Evolutionary conservation across 2,329 filamentous ascomycete genomes (phyloP).

Genomic region (Pyrenochaeta sp.): DNA sequence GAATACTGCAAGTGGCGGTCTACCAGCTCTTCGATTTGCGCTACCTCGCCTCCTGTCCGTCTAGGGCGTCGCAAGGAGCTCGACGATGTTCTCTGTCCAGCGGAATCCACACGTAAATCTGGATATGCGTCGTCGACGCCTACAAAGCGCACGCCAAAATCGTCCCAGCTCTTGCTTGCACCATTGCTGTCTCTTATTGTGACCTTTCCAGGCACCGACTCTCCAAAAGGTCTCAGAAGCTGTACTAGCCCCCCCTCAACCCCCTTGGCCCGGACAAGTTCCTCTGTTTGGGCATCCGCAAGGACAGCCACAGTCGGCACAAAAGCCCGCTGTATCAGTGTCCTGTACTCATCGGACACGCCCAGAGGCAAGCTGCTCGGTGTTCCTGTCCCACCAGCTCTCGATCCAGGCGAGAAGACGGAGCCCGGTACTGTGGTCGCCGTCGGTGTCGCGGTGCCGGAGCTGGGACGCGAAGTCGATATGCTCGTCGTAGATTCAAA

Average conservation of each 20-base stretch:
- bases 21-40: conserved; percentile 80
- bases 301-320: conserved; percentile 89
- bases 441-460: conserved; percentile 55
- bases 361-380: conserved; percentile 52
- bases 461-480: conserved; percentile 52
- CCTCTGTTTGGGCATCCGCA: conserved; percentile 85
- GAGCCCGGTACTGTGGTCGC: conserved; percentile 47
- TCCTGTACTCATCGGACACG: conserved; percentile 63
- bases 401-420: conserved; percentile 55
- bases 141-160: conserved; percentile 88
- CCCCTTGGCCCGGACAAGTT: conserved; percentile 82
- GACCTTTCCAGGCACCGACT: conserved; percentile 85
- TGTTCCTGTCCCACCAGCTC: conserved; percentile 47
- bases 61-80: conserved; percentile 45
- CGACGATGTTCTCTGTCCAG: conserved; percentile 34
- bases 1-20: conserved; percentile 80
- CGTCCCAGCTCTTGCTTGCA: conserved; percentile 81
- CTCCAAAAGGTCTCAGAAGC: conserved; percentile 88
- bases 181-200: conserved; percentile 91
- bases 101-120: conserved; percentile 44
- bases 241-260: conserved; percentile 84
- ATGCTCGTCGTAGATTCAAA: conserved; percentile 61
- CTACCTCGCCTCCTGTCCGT: conserved; percentile 62
- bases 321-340: conserved; percentile 81
- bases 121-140: conserved; percentile 67